Evolutionary conservation across 768 basidiomycete species (phyloP).

Genomic region (Lentinula raphanica): DNA sequence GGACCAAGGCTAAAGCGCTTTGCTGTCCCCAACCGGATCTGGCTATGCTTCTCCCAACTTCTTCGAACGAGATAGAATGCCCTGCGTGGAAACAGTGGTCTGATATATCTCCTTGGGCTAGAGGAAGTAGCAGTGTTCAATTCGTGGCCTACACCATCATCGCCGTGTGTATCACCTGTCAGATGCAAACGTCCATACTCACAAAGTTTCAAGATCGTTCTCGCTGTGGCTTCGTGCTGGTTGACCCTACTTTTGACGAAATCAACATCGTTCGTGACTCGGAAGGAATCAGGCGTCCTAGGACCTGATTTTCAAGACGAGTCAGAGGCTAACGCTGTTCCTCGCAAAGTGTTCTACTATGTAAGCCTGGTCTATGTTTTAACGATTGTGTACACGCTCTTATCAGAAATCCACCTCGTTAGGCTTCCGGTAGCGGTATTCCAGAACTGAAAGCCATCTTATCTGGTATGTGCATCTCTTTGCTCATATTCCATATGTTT

Average conservation of each 20-base stretch:
- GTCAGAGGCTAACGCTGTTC: constrained; percentile 26
- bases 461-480: constrained; percentile 47
- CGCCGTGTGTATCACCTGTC: constrained; percentile 56
- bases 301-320: constrained; percentile 37
- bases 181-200: not conserved
- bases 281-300: constrained; percentile 81
- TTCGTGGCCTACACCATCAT: constrained; percentile 67
- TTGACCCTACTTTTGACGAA: constrained; percentile 85
- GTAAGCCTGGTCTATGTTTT: constrained; percentile 37
- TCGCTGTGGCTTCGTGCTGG: constrained; percentile 69
- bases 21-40: constrained; percentile 59
- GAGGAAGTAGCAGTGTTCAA: constrained; percentile 46
- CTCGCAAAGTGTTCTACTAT: constrained; percentile 77
- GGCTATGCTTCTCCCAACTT: constrained; percentile 3
- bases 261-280: constrained; percentile 81
- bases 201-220: constrained; percentile 44
- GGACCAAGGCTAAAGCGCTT: constrained; percentile 74
- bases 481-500: not conserved
- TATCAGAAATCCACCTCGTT: constrained; percentile 6
- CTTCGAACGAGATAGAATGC: constrained; percentile 40
- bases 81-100: constrained; percentile 75
- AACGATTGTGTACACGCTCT: constrained; percentile 9
- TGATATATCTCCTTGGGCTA: constrained; percentile 37
- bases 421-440: constrained; percentile 95
- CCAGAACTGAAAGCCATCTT: constrained; percentile 96